phyloP scores from a whole-genome alignment of 1,139 yeast genomes.

The Lodderomyces parapsilosis region DNA sequence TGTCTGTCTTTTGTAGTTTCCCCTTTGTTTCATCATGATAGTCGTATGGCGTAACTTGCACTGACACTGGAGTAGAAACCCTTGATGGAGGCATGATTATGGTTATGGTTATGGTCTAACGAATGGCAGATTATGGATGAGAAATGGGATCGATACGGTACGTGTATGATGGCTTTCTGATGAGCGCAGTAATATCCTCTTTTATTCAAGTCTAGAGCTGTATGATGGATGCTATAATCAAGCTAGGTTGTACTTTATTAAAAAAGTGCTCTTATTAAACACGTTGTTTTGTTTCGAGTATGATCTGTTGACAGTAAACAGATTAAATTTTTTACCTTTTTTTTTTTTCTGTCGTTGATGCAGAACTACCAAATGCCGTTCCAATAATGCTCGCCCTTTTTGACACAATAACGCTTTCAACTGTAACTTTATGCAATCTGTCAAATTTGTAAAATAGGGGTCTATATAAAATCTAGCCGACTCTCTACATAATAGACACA shows the following conservation, averaged over 20 bases:
- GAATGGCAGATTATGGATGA: not conserved
- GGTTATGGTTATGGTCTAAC: not conserved
- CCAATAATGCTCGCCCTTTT: not conserved
- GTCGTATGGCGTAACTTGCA: slow-evolving; percentile 16
- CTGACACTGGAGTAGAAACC: slow-evolving; percentile 4
- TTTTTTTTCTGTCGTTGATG: not conserved
- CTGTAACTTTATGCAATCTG: not conserved
- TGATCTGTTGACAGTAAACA: not conserved
- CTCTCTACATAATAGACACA: slow-evolving; percentile 56
- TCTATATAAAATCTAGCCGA: not conserved
- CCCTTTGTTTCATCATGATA: slow-evolving; percentile 11
- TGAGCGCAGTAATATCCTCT: no score
- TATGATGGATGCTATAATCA: no score
- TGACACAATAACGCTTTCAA: not conserved
- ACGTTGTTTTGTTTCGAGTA: not conserved
- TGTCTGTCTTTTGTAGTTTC: slow-evolving; percentile 4
- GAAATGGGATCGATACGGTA: not conserved
- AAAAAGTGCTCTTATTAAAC: no score
- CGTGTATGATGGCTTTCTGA: not conserved
- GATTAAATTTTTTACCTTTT: not conserved
- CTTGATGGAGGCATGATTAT: not conserved
- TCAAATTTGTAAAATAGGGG: not conserved
- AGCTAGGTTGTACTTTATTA: no score
- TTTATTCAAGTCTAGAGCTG: no score
- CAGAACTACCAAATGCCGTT: slow-evolving; percentile 1